Base-by-base conservation (phyloP, 106 monocot species). In the Acorus calamus region DNA sequence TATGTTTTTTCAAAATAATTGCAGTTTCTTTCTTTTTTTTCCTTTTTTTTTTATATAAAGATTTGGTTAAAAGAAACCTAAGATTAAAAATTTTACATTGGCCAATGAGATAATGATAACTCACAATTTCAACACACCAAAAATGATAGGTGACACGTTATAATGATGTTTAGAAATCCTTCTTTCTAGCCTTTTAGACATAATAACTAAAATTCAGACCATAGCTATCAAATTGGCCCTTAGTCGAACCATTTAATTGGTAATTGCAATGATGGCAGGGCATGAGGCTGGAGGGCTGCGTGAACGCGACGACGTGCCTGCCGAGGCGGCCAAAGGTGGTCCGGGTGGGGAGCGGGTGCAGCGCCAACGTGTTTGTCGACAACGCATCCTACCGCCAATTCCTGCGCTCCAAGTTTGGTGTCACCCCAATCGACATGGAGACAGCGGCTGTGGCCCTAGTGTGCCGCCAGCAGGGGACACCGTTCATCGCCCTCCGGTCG, bases 361-460 rank as follows among this genome's bases (percentile, higher is more conserved):
- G 81, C 52, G 75, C 78, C 8, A 81, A 63, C 62, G 45, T 42
- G 5, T 86, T 69, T 46, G 49, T 81, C 0, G 85, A 86, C 58
- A 86, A 86, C 56, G 85, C 85, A 14, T 75, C 72, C 0, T 86
- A 86, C 57, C 43, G 85, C 6, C 46, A 63, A 54, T 86, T 81
- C 61, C 43, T 81, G 55, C 42, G 51, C 6, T 54, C 59, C 64
- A 76, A 81, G 69, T 86, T 86, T 8, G 54, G 63, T 7, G 69
- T 78, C 46, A 73, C 57, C 6, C 69, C 85, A 3, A 56, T 86
- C 7, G 85, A 86, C 61, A 81, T 86, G 85, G 85, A 86, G 62
- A 86, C 67, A 7, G 81, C 85, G 0, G 74, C 81, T 2, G 75
- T 78, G 2, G 78, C 81, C 2, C 85, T 81, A 7, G 72, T 86